A percentile compares a stretch with the other conserved stretches of the same genome.
Conservation (phyloP, 495 filamentous ascomycete species). For the Talaromyces trachyspermus region DNA sequence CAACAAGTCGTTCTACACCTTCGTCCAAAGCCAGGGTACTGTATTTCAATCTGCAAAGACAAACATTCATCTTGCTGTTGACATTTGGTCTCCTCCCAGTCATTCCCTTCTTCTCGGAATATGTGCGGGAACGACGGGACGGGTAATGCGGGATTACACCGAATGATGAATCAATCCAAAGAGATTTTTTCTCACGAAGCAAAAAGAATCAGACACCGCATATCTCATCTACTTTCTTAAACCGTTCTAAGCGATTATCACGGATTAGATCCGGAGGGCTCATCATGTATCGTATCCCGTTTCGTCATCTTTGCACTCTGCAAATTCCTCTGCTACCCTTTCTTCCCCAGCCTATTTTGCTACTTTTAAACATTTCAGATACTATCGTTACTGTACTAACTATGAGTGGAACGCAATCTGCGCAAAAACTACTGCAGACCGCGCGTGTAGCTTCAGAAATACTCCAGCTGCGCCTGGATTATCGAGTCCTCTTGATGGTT, state of each 20-base stretch:
- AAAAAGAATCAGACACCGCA: background rate
- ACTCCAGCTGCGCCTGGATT: constrained; percentile 17
- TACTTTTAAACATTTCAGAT: background rate
- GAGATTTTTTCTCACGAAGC: background rate
- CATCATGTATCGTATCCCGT: background rate
- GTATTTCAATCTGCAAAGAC: no score
- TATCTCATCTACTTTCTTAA: background rate
- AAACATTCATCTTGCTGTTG: no score
- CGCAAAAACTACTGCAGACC: constrained; percentile 10
- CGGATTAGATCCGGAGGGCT: background rate
- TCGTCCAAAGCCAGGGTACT: no score
- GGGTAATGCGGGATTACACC: no score
- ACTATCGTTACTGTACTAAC: background rate
- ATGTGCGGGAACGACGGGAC: no score
- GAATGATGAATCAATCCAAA: no score
- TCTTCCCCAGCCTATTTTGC: background rate
- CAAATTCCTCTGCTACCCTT: background rate
- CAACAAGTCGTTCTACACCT: no score
- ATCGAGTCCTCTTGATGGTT: constrained; percentile 18
- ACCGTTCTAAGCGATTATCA: background rate
- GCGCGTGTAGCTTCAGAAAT: constrained; percentile 14
- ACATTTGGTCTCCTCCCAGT: no score
- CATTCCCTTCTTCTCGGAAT: no score
- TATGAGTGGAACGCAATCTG: constrained; percentile 2
- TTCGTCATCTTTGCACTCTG: background rate